Base-by-base conservation (phyloP, 495 filamentous ascomycete species). In the Lindgomyces ingoldianus region DNA sequence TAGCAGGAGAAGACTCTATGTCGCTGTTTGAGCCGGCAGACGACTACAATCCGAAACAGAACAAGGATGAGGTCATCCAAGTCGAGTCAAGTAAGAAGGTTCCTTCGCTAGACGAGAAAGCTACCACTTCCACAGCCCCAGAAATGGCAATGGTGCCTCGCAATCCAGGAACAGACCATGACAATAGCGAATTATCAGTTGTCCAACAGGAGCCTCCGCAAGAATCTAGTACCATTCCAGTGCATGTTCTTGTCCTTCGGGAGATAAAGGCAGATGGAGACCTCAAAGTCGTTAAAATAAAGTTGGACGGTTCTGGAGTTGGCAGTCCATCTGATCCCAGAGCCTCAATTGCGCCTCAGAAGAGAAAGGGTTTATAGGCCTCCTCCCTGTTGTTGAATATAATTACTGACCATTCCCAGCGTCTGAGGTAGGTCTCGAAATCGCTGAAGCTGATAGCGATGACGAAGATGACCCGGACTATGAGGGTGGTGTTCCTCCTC, bases 381-480 rank as follows among this genome's bases (percentile, higher is more conserved):
- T 48, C 21, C n/a, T n/a, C n/a, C n/a, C n/a, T 1, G 1, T 46
- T 47, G 1, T 27, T 18, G 1, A 25, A 9, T 3, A 22, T 16
- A 25, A 19, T n/a, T 26, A 4, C n/a, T 47, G 29, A 16, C 1
- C 3, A 3, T 26, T 19, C 12, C 10, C 24, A 48, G 42, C 41
- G 1, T 47, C 14, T 9, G 42, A 47, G 27, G 27, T 47, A n/a
- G 11, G 14, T 14, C 6, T 27, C 27, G 44, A 59, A 4, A 4
- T 59, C 41, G 22, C 44, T 11, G 39, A 27, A 10, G 25, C n/a
- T 39, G 44, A 60, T 52, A 26, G 2, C 24, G 27, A 36, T 52
- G 57, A 51, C 18, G 56, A 49, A 4, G 39, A 47, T 18, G 41
- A 59, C 8, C 24, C n/a, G 24, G 39, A 42, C n/a, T 29, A 42